phyloP scores from a whole-genome alignment of 129 eudicot species.

The Silybum marianum region DNA sequence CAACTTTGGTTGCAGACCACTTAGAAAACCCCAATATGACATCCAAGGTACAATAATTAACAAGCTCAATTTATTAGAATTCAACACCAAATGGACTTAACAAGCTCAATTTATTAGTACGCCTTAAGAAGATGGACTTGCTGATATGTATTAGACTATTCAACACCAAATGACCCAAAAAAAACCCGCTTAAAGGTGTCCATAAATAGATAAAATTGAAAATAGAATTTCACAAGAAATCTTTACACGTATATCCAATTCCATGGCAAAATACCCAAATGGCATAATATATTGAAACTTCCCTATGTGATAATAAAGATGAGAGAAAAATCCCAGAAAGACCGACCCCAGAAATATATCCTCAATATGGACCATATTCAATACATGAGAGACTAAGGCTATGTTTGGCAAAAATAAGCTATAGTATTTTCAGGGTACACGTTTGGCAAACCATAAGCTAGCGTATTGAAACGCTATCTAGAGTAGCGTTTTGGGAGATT shows the following conservation, averaged over 20 bases:
- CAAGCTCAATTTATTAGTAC: not conserved
- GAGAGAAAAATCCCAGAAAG: not conserved
- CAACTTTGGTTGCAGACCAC: not conserved
- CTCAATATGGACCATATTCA: not conserved
- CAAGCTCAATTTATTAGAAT: not conserved
- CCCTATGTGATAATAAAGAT: not conserved
- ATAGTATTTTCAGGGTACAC: too few species aligned
- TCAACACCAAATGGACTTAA: not conserved
- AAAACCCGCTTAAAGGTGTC: not conserved
- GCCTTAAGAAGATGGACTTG: not conserved
- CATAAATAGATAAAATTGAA: not conserved
- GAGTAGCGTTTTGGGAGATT: too few species aligned
- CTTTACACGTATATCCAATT: not conserved
- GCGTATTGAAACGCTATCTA: too few species aligned
- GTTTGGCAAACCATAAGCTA: too few species aligned
- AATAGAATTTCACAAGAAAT: not conserved
- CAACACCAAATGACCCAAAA: not conserved
- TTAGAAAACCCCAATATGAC: not conserved
- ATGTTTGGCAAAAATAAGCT: too few species aligned
- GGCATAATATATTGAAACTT: not conserved
- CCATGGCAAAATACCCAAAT: not conserved
- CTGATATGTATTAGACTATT: not conserved
- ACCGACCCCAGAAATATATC: not conserved
- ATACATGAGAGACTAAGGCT: constrained; percentile 5
- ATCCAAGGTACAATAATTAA: not conserved